Evolutionary conservation across 805 yeast species (phyloP), one percentile per base, ranked within the genome.

Genomic region (Wickerhamiella sergipiensis): DNA sequence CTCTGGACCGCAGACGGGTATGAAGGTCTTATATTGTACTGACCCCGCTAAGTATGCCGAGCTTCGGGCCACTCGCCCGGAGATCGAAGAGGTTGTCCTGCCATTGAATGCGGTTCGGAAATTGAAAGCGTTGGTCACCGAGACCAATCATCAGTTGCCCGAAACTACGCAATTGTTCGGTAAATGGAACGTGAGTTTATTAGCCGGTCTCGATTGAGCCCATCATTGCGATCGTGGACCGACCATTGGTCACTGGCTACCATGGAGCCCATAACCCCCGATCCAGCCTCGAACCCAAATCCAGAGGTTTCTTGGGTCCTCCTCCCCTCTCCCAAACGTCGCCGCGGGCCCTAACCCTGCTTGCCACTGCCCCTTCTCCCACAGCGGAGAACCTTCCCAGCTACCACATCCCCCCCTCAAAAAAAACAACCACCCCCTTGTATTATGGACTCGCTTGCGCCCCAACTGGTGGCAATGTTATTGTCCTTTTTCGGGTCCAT

Each of bases 21-120:
- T 77, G 50, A 79, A 79, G 58, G 61, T 78, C 0, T 63, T 75
- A 52, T 79, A 70, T 54, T 64, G 74, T 0, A 57, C 61, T 1
- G 68, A 70, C 29, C n/a, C 47, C 0, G 50, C 40, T 0, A 57
- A 60, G 6, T 64, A 71, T 21, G 58, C 57, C 1, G 55, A 54
- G 12, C 64, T 70, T 33, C 48, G 64, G 24, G 45, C 51, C 23
- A 61, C 61, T 7, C 58, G 72, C 38, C 68, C 70, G 1, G 73
- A 76, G 22, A 66, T 73, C 21, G 78, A 75, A 49, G 59, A 53
- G 4, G 59, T 74, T 2, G 61, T 56, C 18, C 49, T 69, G 15
- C 73, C 75, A 0, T 50, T 45, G 1, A 47, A 50, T 3, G 71
- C 72, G 2, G 52, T 68, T 19, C 53, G 55, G 1, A 63, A 63